Evolutionary conservation across 306 rosid species (phyloP).

Genomic region (Prinsepia uniflora): DNA sequence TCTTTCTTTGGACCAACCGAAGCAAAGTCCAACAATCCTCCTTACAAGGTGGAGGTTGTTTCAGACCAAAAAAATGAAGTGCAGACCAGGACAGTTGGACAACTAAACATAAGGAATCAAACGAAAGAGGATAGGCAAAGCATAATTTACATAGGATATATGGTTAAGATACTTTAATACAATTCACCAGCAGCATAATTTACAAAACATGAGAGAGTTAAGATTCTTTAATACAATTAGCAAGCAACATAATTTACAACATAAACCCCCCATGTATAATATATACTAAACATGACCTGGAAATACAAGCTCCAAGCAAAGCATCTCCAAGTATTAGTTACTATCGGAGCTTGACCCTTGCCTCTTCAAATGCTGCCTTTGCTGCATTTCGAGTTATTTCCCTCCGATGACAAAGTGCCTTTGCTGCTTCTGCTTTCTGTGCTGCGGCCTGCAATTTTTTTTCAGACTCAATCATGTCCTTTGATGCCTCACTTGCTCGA

Average conservation of each 20-base stretch:
- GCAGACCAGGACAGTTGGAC: not conserved
- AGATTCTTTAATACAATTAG: not conserved
- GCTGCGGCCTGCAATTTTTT: slow-evolving; percentile 4
- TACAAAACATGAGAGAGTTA: not conserved
- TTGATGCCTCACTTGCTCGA: not conserved
- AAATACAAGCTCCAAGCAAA: not conserved
- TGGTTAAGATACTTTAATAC: not conserved
- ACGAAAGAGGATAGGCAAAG: not conserved
- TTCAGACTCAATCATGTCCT: slow-evolving; percentile 7
- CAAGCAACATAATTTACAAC: not conserved
- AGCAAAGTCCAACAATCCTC: too few relatives aligned
- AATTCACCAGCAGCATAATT: not conserved
- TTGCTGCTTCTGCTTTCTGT: slow-evolving; percentile 16
- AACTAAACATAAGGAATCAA: not conserved
- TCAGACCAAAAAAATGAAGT: too few relatives aligned
- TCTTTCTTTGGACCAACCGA: too few relatives aligned
- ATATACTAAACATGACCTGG: not conserved
- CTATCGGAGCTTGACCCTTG: slow-evolving; percentile 15
- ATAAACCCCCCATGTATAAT: not conserved
- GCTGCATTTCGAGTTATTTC: slow-evolving; percentile 15
- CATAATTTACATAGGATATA: not conserved
- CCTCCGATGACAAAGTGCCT: not conserved
- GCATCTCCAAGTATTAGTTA: not conserved
- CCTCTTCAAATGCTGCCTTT: slow-evolving; percentile 20
- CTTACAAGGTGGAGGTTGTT: too few relatives aligned